A percentile compares a stretch with the other conserved stretches of the same genome.
These are phyloP conservation scores for Cutaneotrichosporon cavernicola DNA, from an alignment of 1,284 basidiomycete species.

Conservation along the genomic window DNA sequence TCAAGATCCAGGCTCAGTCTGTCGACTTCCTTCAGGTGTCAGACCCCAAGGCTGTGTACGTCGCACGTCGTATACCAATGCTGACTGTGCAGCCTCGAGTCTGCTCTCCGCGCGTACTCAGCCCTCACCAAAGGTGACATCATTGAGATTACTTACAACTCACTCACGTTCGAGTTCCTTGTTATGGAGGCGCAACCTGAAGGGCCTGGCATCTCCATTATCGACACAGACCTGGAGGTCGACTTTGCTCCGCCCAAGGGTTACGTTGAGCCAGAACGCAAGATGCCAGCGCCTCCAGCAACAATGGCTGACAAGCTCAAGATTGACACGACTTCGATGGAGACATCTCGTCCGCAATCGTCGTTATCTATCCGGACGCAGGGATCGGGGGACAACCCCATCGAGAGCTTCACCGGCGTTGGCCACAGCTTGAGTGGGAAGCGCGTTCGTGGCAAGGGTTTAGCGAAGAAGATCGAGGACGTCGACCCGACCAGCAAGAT, in stretches of 20 bases:
- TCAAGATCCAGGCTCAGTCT: constrained; percentile 95
- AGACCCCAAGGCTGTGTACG: constrained; percentile 92
- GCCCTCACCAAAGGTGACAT: constrained; percentile 84
- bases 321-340: constrained; percentile 74
- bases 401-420: constrained; percentile 91
- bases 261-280: constrained; percentile 83
- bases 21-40: constrained; percentile 85
- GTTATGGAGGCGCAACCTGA: constrained; percentile 93
- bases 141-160: constrained; percentile 88
- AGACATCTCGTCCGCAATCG: constrained; percentile 75
- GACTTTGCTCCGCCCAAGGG: constrained; percentile 63
- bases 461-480: constrained; percentile 75
- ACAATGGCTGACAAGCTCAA: constrained; percentile 98
- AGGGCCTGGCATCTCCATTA: constrained; percentile 80
- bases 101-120: constrained; percentile 92
- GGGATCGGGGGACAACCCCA: constrained; percentile 54
- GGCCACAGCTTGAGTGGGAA: constrained; percentile 84
- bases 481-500: constrained; percentile 82
- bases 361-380: constrained; percentile 39
- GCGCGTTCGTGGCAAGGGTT: constrained; percentile 88
- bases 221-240: constrained; percentile 85
- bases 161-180: constrained; percentile 88
- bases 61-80: not conserved
- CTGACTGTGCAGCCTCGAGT: constrained; percentile 69
- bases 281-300: constrained; percentile 72